Evolutionary conservation across 1,139 yeast species (phyloP), one percentile per base, ranked within the genome.

Genomic region (Yamadazyma kanchanaburiensis): DNA sequence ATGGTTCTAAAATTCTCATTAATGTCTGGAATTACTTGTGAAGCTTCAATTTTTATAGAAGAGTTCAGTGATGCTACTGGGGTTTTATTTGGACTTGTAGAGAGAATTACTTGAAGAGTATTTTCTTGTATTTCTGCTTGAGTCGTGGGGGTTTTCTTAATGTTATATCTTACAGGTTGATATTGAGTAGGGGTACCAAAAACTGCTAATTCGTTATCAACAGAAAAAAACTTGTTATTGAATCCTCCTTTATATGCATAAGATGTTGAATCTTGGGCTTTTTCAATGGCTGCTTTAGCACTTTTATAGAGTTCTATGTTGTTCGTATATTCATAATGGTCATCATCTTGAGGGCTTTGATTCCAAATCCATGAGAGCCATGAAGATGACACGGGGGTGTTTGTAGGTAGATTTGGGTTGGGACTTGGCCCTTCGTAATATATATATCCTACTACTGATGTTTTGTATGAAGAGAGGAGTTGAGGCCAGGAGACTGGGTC

Each of bases 101-200:
- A 12, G 4, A 30, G 21, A 1, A 32, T 30, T 8, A 38, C 32
- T 27, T 36, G 44, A 3, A 42, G 32, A 5, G 42, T 27, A 21
- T 35, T 41, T 23, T 60, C 70, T 35, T 64, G 65, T n/a, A 51
- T 42, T 43, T 65, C 70, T 26, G 57, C 57, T 2, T 66, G 63
- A 2, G 58, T 49, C 1, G 56, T 32, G 0, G 72, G 71, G 11
- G 57, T 49, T 38, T 57, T 65, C 29, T 51, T 55, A 22, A 55
- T 48, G 25, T 55, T 53, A 38, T 55, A 60, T 28, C 42, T 49
- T 0, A 70, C 70, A 2, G 78, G 77, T 9, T 45, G 51, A 0
- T 44, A 28, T 38, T 66, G 70, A 1, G 74, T 58, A 11, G 48
- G 40, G 0, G 77, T 69, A 4, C 60, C 66, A 21, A 53, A 41